Conservation (phyloP, 2,329 filamentous ascomycete species). For the Bertia moriformis region DNA sequence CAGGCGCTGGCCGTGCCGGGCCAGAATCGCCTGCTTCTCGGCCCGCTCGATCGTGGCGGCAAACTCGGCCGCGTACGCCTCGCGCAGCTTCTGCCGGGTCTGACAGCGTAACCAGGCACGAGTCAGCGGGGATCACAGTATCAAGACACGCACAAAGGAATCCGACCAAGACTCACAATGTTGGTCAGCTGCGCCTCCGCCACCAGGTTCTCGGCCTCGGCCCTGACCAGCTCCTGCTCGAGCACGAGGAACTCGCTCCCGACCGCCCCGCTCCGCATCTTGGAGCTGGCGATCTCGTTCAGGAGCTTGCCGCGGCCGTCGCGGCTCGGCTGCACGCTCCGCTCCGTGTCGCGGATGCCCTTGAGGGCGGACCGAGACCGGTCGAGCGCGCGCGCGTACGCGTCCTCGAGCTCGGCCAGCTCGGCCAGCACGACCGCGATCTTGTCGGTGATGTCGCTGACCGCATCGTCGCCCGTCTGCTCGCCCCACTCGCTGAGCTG, state of each 20-base stretch:
- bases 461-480: constrained; percentile 69
- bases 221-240: constrained; percentile 90
- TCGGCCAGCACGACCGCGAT: constrained; percentile 82
- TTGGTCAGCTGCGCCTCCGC: constrained; percentile 95
- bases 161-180: constrained; percentile 57
- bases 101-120: constrained; percentile 24
- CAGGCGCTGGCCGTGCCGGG: constrained; percentile 75
- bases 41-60: constrained; percentile 85
- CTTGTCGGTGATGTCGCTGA: constrained; percentile 90
- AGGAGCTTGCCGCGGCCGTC: constrained; percentile 76
- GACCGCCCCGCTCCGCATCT: no score
- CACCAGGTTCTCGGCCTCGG: constrained; percentile 89
- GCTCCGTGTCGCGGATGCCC: constrained; percentile 87
- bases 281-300: constrained; percentile 80
- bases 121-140: no score
- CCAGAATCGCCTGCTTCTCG: constrained; percentile 91
- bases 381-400: constrained; percentile 74
- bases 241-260: no score
- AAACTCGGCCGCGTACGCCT: constrained; percentile 80
- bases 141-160: no score
- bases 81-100: constrained; percentile 92
- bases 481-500: constrained; percentile 97
- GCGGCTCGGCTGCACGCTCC: constrained; percentile 81
- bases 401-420: constrained; percentile 84
- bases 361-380: constrained; percentile 73